phyloP scores from a whole-genome alignment of 2,329 filamentous ascomycete genomes.

The Phaeosphaeriaceae sp. region DNA sequence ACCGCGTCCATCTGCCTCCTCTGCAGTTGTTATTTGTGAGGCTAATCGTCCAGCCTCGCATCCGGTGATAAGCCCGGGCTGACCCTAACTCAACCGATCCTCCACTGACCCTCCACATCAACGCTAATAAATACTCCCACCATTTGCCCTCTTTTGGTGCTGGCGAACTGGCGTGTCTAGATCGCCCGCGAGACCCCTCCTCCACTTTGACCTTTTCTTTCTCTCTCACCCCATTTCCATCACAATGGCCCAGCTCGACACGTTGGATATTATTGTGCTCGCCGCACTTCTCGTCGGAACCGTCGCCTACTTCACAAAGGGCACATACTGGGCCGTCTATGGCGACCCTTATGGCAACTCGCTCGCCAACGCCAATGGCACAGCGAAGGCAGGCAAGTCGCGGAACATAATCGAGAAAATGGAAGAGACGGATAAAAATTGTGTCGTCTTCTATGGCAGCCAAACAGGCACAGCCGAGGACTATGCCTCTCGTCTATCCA shows the following conservation, averaged over 20 bases:
- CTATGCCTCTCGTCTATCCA: constrained; percentile 93
- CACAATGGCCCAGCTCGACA: constrained; percentile 93
- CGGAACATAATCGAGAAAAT: constrained; percentile 95
- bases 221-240: constrained; percentile 18
- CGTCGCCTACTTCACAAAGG: constrained; percentile 96
- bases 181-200: constrained; percentile 19
- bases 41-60: neutral
- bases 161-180: constrained; percentile 28
- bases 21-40: too few relatives aligned
- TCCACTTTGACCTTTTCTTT: neutral
- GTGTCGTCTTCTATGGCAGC: constrained; percentile 97
- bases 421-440: constrained; percentile 95
- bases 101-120: constrained; percentile 18
- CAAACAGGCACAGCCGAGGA: constrained; percentile 98
- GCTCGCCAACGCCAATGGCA: constrained; percentile 69
- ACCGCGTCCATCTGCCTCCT: too few relatives aligned
- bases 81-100: constrained; percentile 20
- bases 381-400: constrained; percentile 79
- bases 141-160: constrained; percentile 36
- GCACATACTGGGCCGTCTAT: constrained; percentile 85
- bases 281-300: constrained; percentile 83
- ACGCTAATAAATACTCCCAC: constrained; percentile 33
- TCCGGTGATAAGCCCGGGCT: constrained; percentile 7
- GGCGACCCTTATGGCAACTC: constrained; percentile 88
- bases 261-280: constrained; percentile 92